Percentiles rank a stretch among this genome's conserved stretches.
Conservation (phyloP, 2,329 filamentous ascomycete species). For the Exophiala alcalophila region DNA sequence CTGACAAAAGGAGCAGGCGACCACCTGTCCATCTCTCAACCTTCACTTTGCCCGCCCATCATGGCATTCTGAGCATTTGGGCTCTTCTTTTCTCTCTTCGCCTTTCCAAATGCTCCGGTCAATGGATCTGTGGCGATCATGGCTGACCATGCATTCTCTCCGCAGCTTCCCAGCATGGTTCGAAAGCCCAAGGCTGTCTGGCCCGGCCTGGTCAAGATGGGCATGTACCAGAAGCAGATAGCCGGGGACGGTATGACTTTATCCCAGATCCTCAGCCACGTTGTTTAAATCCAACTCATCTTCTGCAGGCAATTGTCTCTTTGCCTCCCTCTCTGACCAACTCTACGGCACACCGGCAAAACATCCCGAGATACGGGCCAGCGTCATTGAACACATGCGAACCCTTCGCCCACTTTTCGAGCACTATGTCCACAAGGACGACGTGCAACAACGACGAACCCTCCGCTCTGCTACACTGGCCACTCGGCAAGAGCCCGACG, state of each 20-base stretch:
- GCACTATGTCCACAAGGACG: constrained; percentile 59
- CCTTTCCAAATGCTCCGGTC: constrained; percentile 26
- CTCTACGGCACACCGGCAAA: constrained; percentile 59
- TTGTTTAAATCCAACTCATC: constrained; percentile 13
- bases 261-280: neutral
- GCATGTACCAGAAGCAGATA: constrained; percentile 29
- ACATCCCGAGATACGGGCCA: constrained; percentile 57
- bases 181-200: constrained; percentile 30
- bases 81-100: constrained; percentile 5
- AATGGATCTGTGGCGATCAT: constrained; percentile 31
- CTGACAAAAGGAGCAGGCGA: constrained; percentile 16
- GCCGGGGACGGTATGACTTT: constrained; percentile 29
- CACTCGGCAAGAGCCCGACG: constrained; percentile 52
- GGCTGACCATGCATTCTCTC: constrained; percentile 30
- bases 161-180: constrained; percentile 32
- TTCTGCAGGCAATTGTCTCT: constrained; percentile 65
- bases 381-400: constrained; percentile 61
- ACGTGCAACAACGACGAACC: constrained; percentile 33
- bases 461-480: constrained; percentile 41
- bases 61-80: constrained; percentile 18
- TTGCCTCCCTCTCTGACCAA: constrained; percentile 66
- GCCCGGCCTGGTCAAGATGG: constrained; percentile 30
- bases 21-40: constrained; percentile 17
- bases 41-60: constrained; percentile 13
- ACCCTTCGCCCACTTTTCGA: constrained; percentile 61